Base-by-base conservation (phyloP, 306 rosid genomes). In the Acacia acuminata region DNA sequence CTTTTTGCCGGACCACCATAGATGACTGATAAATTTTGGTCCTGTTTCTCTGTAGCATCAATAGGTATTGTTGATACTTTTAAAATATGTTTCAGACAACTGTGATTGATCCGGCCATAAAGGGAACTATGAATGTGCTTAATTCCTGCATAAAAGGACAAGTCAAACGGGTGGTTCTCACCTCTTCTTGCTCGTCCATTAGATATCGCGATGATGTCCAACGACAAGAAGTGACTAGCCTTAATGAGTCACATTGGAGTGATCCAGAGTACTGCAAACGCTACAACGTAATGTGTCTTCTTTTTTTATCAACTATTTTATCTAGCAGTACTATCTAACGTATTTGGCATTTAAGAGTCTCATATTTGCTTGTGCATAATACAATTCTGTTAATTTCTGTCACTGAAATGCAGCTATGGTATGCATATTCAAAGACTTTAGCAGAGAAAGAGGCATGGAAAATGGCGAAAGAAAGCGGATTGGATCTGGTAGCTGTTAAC, bases 371-470 rank as follows among this genome's bases (percentile, higher is more conserved):
- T 56, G 11, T n/a, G 3, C 7, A 34, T 34, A 36, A 53, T 19
- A 43, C 51, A 60, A 56, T 84, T 22, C 77, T 32, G 45, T 51
- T 36, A 60, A 47, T 79, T 27, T 76, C 69, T 74, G 55, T 77
- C 43, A 19, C 70, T 65, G 61, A 83, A 64, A 63, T 85, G 86
- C 90, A 94, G 97, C 82, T 95, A 8, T 90, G 98, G 98, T 95
- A 93, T 87, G 96, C 97, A 40, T 93, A 86, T 85, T 91, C 98
- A 34, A 95, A 93, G 88, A 92, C 94, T 0, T 0, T 77, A 22
- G 97, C 89, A 4, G 98, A 95, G 86, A 87, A 79, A 84, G 98
- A 92, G 48, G 97, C 97, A 5, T 95, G 98, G 98, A 86, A 78
- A 63, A 53, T 86, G 12, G 91, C 98, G 6, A 53, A 86, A 84